Percentiles rank a stretch among this genome's conserved stretches.
phyloP scores from a whole-genome alignment of 2,329 filamentous ascomycete species.

The Periglandula ipomoeae region DNA sequence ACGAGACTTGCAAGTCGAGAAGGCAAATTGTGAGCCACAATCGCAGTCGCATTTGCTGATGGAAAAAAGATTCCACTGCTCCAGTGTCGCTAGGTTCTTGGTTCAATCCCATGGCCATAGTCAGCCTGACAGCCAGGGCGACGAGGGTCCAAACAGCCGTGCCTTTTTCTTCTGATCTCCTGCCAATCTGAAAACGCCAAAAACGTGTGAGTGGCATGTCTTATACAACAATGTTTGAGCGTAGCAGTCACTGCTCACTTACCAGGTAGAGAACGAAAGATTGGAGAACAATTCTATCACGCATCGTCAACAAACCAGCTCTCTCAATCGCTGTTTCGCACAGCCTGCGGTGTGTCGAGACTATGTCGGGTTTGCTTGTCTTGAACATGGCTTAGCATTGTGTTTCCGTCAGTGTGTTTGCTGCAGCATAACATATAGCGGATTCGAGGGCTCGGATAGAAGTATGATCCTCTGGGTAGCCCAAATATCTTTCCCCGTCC shows the following conservation, averaged over 20 bases:
- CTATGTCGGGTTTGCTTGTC: conserved; percentile 8
- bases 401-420: conserved; percentile 16
- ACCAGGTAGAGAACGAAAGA: conserved; percentile 20
- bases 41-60: conserved; percentile 9
- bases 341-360: conserved; percentile 10
- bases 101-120: conserved; percentile 6
- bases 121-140: conserved; percentile 7
- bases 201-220: not conserved
- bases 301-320: conserved; percentile 15
- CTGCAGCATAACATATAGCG: conserved; percentile 16
- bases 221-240: not conserved
- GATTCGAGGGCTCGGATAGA: conserved; percentile 10
- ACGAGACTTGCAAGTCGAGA: conserved; percentile 8
- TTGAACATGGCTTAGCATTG: conserved; percentile 13
- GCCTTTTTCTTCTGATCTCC: conserved; percentile 7
- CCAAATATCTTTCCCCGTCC: conserved; percentile 14
- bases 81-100: not conserved
- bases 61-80: conserved; percentile 7
- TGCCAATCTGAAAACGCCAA: conserved; percentile 1
- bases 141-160: conserved; percentile 9
- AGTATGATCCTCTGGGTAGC: conserved; percentile 12
- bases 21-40: conserved; percentile 10
- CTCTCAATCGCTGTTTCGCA: conserved; percentile 12
- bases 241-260: too few species aligned
- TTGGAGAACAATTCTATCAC: conserved; percentile 19